Conservation (phyloP, 106 monocot genomes). For the Allium sativum region DNA sequence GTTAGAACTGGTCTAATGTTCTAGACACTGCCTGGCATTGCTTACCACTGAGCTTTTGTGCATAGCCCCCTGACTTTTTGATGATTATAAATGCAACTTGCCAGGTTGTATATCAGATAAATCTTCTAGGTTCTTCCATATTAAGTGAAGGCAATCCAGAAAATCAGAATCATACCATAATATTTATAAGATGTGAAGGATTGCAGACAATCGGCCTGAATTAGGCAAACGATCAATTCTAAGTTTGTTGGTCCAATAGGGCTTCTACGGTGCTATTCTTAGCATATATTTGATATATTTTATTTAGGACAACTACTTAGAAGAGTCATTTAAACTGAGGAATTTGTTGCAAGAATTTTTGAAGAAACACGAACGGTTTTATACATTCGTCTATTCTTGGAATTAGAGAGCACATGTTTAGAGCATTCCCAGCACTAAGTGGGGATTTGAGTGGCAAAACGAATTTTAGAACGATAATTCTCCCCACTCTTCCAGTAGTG, state of each 20-base stretch:
- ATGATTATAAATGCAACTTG: no score
- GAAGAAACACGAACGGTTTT: conserved; percentile 66
- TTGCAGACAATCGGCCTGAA: conserved; percentile 97
- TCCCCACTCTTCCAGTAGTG: no score
- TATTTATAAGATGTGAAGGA: conserved; percentile 95
- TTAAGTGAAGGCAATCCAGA: conserved; percentile 96
- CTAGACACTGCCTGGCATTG: no score
- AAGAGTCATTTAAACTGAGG: conserved; percentile 94
- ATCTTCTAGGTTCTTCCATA: conserved; percentile 86
- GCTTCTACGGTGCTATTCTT: neutral
- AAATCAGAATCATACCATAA: conserved; percentile 97
- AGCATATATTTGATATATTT: neutral
- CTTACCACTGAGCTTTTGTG: no score
- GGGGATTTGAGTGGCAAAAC: no score
- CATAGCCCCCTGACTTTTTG: no score
- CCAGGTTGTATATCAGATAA: conserved; percentile 82
- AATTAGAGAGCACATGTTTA: conserved; percentile 91
- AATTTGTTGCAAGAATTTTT: conserved; percentile 92
- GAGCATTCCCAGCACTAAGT: no score
- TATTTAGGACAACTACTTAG: conserved; percentile 84
- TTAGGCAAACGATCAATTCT: conserved; percentile 32
- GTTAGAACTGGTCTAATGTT: no score
- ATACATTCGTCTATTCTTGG: conserved; percentile 82
- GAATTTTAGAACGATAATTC: no score
- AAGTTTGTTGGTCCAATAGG: neutral